Conservation (phyloP, 805 yeast species). For the Torulaspora delbrueckii region DNA sequence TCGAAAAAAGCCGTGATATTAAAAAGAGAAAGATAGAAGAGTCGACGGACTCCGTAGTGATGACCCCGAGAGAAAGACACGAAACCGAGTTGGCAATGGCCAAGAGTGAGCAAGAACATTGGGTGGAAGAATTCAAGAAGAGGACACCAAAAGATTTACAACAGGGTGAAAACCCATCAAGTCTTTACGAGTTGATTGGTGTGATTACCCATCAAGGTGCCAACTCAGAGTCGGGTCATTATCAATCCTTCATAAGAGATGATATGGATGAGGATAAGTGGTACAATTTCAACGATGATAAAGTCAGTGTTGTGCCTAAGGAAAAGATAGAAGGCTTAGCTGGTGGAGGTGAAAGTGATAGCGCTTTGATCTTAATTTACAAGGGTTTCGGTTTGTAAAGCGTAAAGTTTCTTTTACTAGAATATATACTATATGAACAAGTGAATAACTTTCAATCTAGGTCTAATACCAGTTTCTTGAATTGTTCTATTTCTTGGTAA, state of each 20-base stretch:
- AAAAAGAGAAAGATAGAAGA: conserved; percentile 47
- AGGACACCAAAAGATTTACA: conserved; percentile 45
- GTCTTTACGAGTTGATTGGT: conserved; percentile 76
- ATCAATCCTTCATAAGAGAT: conserved; percentile 83
- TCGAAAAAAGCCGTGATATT: conserved; percentile 66
- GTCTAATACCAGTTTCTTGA: conserved; percentile 50
- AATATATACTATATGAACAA: conserved; percentile 9
- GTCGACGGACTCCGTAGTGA: conserved; percentile 18
- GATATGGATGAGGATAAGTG: conserved; percentile 69
- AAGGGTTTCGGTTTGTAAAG: conserved; percentile 65
- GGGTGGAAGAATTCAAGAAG: conserved; percentile 42
- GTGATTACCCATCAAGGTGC: conserved; percentile 93
- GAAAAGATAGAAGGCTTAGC: conserved; percentile 81
- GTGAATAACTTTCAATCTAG: conserved; percentile 1
- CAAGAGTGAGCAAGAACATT: conserved; percentile 49
- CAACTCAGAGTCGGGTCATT: conserved; percentile 95
- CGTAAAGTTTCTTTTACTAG: conserved; percentile 5
- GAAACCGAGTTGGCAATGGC: conserved; percentile 45
- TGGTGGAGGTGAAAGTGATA: conserved; percentile 98
- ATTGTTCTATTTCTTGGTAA: conserved; percentile 71
- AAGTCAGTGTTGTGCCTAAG: conserved; percentile 68
- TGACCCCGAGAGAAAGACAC: conserved; percentile 50
- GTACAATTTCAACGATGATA: conserved; percentile 95
- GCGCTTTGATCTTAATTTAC: conserved; percentile 85
- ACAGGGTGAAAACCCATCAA: conserved; percentile 75